Evolutionary conservation across 371 early-diverging fungal species (phyloP).

Genomic region (Mucor sp.): DNA sequence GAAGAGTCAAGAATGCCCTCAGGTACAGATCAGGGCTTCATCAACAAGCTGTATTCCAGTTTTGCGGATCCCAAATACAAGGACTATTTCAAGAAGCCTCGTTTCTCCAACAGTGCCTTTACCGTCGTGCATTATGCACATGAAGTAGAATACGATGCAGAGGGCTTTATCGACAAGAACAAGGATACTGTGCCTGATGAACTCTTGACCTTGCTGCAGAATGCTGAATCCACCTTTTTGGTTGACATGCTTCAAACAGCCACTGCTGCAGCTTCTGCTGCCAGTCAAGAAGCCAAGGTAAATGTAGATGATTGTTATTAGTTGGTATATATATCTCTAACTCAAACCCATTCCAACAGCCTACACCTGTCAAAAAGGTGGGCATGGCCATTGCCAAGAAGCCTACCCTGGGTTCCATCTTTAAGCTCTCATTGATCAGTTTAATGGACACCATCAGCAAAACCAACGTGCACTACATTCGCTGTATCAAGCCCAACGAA

Average conservation of each 20-base stretch:
- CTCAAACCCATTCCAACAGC: slow-evolving; percentile 10
- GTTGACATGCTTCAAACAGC: slow-evolving; percentile 70
- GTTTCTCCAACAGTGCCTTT: slow-evolving; percentile 84
- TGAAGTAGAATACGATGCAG: slow-evolving; percentile 87
- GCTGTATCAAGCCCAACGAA: slow-evolving; percentile 98
- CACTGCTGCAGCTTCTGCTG: slow-evolving; percentile 52
- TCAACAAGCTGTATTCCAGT: slow-evolving; percentile 83
- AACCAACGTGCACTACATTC: slow-evolving; percentile 96
- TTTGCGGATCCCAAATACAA: slow-evolving; percentile 71
- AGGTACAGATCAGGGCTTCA: slow-evolving; percentile 82
- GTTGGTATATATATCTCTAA: too few species aligned
- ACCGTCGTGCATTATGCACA: slow-evolving; percentile 92
- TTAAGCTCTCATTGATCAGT: slow-evolving; percentile 82
- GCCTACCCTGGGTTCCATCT: slow-evolving; percentile 89
- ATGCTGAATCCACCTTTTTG: slow-evolving; percentile 73
- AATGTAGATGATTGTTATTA: too few species aligned
- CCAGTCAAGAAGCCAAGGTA: slow-evolving; percentile 31
- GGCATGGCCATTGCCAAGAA: slow-evolving; percentile 63
- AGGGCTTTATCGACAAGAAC: slow-evolving; percentile 98
- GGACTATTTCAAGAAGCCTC: slow-evolving; percentile 88
- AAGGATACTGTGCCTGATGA: slow-evolving; percentile 98
- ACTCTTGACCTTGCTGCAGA: slow-evolving; percentile 71
- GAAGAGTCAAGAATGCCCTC: slow-evolving; percentile 95
- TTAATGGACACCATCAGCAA: slow-evolving; percentile 93
- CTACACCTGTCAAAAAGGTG: slow-evolving; percentile 38